Evolutionary conservation across 2,329 filamentous ascomycete species (phyloP), one percentile per base, ranked within the genome.

Genomic region (Ophiostoma pallidulum): DNA sequence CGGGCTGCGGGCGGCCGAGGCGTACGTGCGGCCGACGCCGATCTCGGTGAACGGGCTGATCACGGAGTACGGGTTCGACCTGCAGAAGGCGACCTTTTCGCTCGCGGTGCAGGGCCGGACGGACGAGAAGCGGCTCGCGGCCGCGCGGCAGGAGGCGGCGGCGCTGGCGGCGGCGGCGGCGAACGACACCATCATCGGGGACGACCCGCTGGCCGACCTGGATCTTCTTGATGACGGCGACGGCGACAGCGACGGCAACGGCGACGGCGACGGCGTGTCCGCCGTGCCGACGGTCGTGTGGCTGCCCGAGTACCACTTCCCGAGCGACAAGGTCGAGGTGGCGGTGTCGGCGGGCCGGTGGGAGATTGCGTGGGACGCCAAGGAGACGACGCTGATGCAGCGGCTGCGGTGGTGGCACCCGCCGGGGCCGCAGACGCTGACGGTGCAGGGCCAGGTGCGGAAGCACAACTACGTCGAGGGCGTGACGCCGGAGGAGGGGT

Each of bases 261-360:
- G 19, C n/a, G 22, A 2, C 40, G 42, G 12, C 13, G 40, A 49
- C 14, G 49, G 40, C 4, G 36, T 52, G 41, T 35, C 47, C 22
- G 2, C 41, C 7, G 35, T 54, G 43, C 88, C 89, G 0, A 97
- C 91, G 0, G 76, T 88, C 38, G 73, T 97, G 8, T 94, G 86
- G 63, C 71, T 98, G 2, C 92, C 92, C 0, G 86, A 90, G 48
- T 96, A 86, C 60, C 92, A 98, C 66, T 98, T 94, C 62, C 90
- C 91, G 2, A 77, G 80, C 45, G 77, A 83, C 41, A 72, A 78
- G 38, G 85, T 81, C 33, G 74, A 73, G 1, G 80, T 98, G 4
- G 76, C 84, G 46, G 84, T 89, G 24, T 87, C 79, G 43, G 86
- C 84, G 0, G 94, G 94, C 7, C 92, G 91, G 61, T 98, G 90